Evolutionary conservation across 441 rosid genomes (phyloP).

Genomic region (Bocquillonia castaneifolia): DNA sequence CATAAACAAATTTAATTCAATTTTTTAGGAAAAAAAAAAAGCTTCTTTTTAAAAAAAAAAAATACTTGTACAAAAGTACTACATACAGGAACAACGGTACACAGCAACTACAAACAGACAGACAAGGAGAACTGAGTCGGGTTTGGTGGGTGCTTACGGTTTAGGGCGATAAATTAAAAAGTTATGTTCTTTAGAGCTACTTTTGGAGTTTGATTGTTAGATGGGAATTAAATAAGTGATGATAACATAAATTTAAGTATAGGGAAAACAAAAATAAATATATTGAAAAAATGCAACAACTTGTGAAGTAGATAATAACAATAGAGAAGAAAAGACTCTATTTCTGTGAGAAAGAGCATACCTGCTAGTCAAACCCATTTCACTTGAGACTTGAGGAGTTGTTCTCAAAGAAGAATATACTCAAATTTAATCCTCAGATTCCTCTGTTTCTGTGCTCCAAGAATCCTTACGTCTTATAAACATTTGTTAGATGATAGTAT

Average conservation of each 20-base stretch:
- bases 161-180: neutral
- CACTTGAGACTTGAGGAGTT: neutral
- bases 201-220: neutral
- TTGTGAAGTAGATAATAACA: neutral
- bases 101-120: neutral
- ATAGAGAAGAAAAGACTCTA: neutral
- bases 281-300: too few relatives aligned
- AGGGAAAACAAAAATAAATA: too few relatives aligned
- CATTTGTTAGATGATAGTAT: too few relatives aligned
- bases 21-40: neutral
- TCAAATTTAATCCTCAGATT: conserved; percentile 9
- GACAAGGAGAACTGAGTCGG: neutral
- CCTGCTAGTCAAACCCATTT: conserved; percentile 38
- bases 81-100: neutral
- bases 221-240: neutral
- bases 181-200: neutral
- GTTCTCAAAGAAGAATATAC: conserved; percentile 19
- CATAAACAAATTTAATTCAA: neutral
- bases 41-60: too few relatives aligned
- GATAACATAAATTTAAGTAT: too few relatives aligned
- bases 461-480: too few relatives aligned
- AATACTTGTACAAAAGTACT: neutral
- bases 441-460: too few relatives aligned
- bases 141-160: neutral
- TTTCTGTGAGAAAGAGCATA: neutral